Evolutionary conservation across 106 monocot genomes (phyloP).

Genomic region (Platanthera guangdongensis): DNA sequence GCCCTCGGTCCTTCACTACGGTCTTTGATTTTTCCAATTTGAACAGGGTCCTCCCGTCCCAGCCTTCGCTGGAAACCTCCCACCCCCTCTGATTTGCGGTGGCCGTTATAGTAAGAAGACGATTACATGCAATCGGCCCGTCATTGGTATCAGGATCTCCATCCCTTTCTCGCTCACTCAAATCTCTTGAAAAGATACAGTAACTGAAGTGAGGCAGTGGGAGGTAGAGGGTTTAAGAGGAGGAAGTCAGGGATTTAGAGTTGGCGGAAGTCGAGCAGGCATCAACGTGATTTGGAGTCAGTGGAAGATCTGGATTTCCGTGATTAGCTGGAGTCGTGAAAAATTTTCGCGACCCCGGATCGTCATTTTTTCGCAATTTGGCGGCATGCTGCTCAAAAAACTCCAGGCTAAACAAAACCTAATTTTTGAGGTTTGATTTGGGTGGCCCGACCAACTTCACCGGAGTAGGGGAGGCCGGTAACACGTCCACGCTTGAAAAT

Average conservation of each 20-base stretch:
- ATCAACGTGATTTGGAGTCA: no score
- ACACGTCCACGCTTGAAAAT: no score
- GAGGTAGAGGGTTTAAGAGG: conserved; percentile 8
- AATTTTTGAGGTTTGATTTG: no score
- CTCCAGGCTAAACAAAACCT: no score
- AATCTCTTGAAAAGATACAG: background rate
- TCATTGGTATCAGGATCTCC: background rate
- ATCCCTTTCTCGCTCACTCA: conserved; percentile 6
- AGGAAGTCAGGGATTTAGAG: background rate
- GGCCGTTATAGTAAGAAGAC: background rate
- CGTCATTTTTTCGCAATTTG: no score
- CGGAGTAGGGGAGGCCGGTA: no score
- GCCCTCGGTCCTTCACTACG: conserved; percentile 41
- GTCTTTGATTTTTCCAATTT: conserved; percentile 25
- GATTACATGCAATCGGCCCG: background rate
- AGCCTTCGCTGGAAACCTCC: background rate
- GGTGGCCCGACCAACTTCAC: no score
- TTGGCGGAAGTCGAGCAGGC: no score
- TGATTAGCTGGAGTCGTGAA: no score
- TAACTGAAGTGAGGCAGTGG: background rate
- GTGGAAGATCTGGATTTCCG: no score
- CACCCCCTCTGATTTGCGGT: background rate
- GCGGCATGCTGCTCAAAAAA: no score
- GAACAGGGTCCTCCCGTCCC: conserved; percentile 13
- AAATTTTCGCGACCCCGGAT: no score